Evolutionary conservation across 1,284 basidiomycete species (phyloP).

Genomic region (Singerocomus inundabilis): DNA sequence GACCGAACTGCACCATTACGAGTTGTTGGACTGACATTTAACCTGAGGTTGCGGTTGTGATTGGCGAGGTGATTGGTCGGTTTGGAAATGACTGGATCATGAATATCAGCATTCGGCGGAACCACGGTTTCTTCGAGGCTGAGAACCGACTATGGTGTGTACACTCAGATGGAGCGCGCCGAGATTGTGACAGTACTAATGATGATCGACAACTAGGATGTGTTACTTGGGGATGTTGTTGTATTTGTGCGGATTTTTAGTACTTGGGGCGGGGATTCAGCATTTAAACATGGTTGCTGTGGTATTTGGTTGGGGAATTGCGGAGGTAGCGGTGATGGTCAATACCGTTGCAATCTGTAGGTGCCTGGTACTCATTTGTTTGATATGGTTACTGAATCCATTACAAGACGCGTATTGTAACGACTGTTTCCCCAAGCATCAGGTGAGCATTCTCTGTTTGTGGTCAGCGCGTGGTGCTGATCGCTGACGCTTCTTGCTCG

Average conservation of each 20-base stretch:
- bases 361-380: constrained; percentile 17
- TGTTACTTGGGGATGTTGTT: constrained; percentile 62
- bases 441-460: constrained; percentile 18
- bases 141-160: constrained; percentile 65
- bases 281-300: constrained; percentile 54
- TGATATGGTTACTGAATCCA: background rate
- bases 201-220: constrained; percentile 41
- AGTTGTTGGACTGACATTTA: background rate
- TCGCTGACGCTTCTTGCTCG: background rate
- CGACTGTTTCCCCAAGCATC: constrained; percentile 43
- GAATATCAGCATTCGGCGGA: constrained; percentile 52
- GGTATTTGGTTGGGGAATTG: constrained; percentile 68
- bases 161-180: background rate
- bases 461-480: background rate
- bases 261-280: constrained; percentile 58
- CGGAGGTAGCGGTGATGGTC: constrained; percentile 60
- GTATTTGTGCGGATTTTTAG: constrained; percentile 63
- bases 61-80: constrained; percentile 67
- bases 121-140: constrained; percentile 69
- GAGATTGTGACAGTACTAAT: background rate
- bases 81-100: constrained; percentile 69
- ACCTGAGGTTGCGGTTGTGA: constrained; percentile 54
- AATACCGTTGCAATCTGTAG: constrained; percentile 63
- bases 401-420: constrained; percentile 50
- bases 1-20: background rate